Evolutionary conservation across 768 basidiomycete genomes (phyloP).

Genomic region (Trametes sanguinea): DNA sequence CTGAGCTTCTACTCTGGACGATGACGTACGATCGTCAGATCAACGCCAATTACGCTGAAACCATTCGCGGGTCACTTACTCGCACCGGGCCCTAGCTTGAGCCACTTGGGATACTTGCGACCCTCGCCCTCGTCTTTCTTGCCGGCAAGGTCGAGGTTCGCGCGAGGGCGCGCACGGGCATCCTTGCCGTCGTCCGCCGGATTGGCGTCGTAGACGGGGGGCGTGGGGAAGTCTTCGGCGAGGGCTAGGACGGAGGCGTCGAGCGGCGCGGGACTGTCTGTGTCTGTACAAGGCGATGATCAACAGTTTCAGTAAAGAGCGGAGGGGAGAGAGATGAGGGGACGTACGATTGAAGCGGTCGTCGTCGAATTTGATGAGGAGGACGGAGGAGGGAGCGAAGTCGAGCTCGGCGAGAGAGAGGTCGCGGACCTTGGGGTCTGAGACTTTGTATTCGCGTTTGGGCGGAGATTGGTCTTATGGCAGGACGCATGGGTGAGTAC

Average conservation of each 20-base stretch:
- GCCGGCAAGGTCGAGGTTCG: constrained; percentile 11
- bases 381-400: constrained; percentile 77
- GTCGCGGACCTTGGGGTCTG: constrained; percentile 72
- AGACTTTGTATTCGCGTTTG: constrained; percentile 79
- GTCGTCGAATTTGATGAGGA: constrained; percentile 76
- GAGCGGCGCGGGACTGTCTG: constrained; percentile 64
- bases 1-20: too few relatives aligned
- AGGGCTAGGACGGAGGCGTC: constrained; percentile 52
- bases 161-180: constrained; percentile 7
- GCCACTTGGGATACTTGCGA: constrained; percentile 78
- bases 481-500: not conserved
- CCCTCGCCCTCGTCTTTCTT: constrained; percentile 30
- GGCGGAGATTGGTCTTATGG: constrained; percentile 76
- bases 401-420: constrained; percentile 67
- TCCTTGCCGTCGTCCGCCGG: constrained; percentile 11
- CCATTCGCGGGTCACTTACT: constrained; percentile 39
- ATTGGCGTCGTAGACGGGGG: constrained; percentile 42
- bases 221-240: constrained; percentile 68
- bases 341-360: constrained; percentile 65
- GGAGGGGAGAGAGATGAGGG: not conserved
- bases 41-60: too few relatives aligned
- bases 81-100: constrained; percentile 65
- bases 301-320: not conserved
- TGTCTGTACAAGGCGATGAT: constrained; percentile 41
- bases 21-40: too few relatives aligned